Evolutionary conservation across 2,329 filamentous ascomycete species (phyloP), one percentile per base, ranked within the genome.

Genomic region (Monilinia vaccinii-corymbosi): DNA sequence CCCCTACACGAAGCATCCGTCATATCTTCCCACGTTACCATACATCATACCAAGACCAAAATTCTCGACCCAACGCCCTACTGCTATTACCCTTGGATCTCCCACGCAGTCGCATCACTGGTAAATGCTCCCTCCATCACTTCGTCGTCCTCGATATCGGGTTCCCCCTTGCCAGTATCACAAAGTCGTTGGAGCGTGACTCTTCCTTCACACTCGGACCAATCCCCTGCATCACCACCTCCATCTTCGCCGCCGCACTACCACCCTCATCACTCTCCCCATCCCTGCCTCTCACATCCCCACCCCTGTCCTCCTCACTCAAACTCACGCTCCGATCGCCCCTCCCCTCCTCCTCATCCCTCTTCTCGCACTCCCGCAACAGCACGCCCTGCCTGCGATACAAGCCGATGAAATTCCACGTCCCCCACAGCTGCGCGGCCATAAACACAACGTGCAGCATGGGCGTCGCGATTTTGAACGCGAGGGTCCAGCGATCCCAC

Each of bases 381-480:
- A 53, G 23, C 14, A 44, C 8, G 1, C 50, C 51, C 18, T 53
- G 38, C 5, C 51, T n/a, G 5, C 25, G 32, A 42, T 52, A 52
- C 36, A 52, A 31, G 11, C 51, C 38, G 2, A 53, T 21, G 4
- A 78, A 76, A 9, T 76, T 73, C 47, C 71, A 64, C 28, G 69
- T 74, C 4, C 76, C 76, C 69, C 75, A 75, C 1, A 78, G 56
- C 64, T 78, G 76, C 0, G 75, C 74, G 0, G 72, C 68, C 0
- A 71, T 73, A 61, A 78, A 78, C 0, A 76, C 68, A 13, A 72
- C 34, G 61, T 78, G 76, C 3, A 78, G 62, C 5, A 77, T 63
- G 0, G 76, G 76, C 0, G 75, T 78, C 13, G 72, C 66, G 11
- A 78, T 58, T 60, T 76, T 77, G 65, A 78, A 77, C 0, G 69